Evolutionary conservation across 1,284 basidiomycete species (phyloP).

Genomic region (Puccinia hordei): DNA sequence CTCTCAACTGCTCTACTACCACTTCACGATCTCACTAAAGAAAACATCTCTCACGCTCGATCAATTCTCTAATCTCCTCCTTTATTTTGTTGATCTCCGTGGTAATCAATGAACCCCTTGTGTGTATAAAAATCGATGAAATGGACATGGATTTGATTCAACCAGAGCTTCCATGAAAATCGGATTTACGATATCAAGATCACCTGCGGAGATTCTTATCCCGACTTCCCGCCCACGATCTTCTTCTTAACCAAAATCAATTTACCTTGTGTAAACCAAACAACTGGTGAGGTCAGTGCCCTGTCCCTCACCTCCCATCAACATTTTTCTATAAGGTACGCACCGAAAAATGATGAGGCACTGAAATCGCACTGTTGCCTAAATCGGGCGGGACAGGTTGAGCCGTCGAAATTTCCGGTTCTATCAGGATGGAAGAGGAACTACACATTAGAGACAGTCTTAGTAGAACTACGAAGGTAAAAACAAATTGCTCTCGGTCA

Average conservation of each 20-base stretch:
- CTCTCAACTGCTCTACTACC: not conserved
- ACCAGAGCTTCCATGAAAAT: conserved; percentile 92
- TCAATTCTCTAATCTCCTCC: not conserved
- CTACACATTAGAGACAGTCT: conserved; percentile 77
- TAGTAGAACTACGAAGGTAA: conserved; percentile 87
- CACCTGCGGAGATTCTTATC: conserved; percentile 78
- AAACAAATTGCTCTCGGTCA: not conserved
- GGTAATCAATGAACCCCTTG: not conserved
- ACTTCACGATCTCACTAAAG: not conserved
- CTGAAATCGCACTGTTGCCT: not conserved
- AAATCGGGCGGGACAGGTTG: conserved; percentile 63
- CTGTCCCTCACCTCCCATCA: not conserved
- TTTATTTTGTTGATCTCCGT: conserved; percentile 34
- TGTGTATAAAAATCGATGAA: not conserved
- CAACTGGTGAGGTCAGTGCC: not conserved
- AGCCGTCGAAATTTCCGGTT: conserved; percentile 70
- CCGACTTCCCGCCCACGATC: conserved; percentile 75
- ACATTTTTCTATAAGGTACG: not conserved
- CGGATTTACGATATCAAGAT: conserved; percentile 96
- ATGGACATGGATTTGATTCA: not conserved
- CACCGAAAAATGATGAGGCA: not conserved
- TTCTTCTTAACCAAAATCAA: conserved; percentile 88
- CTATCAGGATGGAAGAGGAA: conserved; percentile 74
- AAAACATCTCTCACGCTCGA: conserved; percentile 12
- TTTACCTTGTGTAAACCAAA: conserved; percentile 80